Percentiles rank a stretch among this genome's conserved stretches.
These are phyloP conservation scores for Russula sp. DNA, from an alignment of 768 basidiomycete genomes.

Conservation along the genomic window DNA sequence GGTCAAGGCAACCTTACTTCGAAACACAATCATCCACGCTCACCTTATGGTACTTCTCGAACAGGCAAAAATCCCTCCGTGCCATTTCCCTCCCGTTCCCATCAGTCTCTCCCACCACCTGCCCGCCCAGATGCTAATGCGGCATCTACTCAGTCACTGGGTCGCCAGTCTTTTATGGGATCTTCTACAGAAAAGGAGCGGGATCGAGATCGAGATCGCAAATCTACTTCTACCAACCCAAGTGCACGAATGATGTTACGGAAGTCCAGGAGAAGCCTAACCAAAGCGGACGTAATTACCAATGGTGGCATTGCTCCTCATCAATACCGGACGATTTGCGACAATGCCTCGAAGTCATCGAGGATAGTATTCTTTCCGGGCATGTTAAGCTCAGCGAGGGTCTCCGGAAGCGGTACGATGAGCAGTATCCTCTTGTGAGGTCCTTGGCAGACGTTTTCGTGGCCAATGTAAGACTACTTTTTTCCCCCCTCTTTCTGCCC, in stretches of 20 bases:
- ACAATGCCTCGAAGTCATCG: slow-evolving; percentile 81
- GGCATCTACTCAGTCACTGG: slow-evolving; percentile 72
- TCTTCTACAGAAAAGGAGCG: slow-evolving; percentile 44
- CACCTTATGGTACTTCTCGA: slow-evolving; percentile 62
- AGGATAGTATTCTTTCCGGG: slow-evolving; percentile 83
- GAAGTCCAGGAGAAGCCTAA: slow-evolving; percentile 65
- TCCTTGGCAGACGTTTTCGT: slow-evolving; percentile 96
- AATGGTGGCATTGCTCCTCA: slow-evolving; percentile 62
- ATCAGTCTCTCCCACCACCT: slow-evolving; percentile 71
- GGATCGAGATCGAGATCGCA: slow-evolving; percentile 37
- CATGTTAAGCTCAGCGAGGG: slow-evolving; percentile 84
- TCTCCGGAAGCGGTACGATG: slow-evolving; percentile 86
- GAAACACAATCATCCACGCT: slow-evolving; percentile 69
- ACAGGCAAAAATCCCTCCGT: slow-evolving; percentile 48
- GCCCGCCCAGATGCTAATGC: slow-evolving; percentile 51
- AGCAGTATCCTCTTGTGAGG: slow-evolving; percentile 91
- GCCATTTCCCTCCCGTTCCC: slow-evolving; percentile 77
- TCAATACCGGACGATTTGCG: slow-evolving; percentile 85
- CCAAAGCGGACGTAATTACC: slow-evolving; percentile 42
- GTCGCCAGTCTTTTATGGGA: slow-evolving; percentile 60
- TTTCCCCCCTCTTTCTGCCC: slow-evolving; percentile 20
- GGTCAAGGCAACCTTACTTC: slow-evolving; percentile 35
- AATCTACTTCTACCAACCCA: slow-evolving; percentile 41
- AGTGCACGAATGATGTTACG: slow-evolving; percentile 50
- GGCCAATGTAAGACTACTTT: slow-evolving; percentile 61